Base-by-base conservation (phyloP, 768 basidiomycete genomes). In the Ephemerocybe angulata region DNA sequence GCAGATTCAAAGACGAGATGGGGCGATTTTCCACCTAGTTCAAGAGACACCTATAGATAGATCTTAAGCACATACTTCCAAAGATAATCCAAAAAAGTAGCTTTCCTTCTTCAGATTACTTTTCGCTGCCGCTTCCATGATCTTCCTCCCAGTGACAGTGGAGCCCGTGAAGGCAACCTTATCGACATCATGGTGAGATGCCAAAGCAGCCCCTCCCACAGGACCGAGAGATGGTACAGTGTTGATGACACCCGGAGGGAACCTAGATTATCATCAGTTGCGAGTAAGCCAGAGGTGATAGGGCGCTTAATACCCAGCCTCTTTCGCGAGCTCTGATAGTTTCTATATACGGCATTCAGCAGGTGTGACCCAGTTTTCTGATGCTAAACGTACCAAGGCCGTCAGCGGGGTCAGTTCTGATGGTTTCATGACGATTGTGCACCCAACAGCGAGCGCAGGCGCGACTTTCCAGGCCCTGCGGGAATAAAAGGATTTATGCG, bases 151-250 rank as follows among this genome's bases (percentile, higher is more conserved):
- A 4, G 93, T 95, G 53, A 82, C 65, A 13, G 93, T 95, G 31
- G 90, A 93, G 43, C 96, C 96, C 8, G 96, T 98, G 70, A 98
- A 97, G 2, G 95, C 94, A 58, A 98, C 81, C 71, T 97, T 96
- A 75, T 97, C 92, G 44, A 98, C 87, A 60, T 88, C 90, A 53
- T 68, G 79, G 70, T 98, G 96, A 11, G 81, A 70, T 4, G 94
- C 74, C 56, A 98, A 78, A 2, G 93, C 91, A 7, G 89, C 88
- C 27, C 95, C 95, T 51, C 92, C 93, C 35, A 90, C 79, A 46
- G 78, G 59, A 27, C 95, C 95, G 37, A 87, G 73, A 22, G 93
- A 94, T 3, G 90, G 87, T 3, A 97, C 77, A 24, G 88, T 90
- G 70, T 97, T 96, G 57, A 98, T 65, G 12, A 96, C 93, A 40